Evolutionary conservation across 1,284 basidiomycete species (phyloP), one percentile per base, ranked within the genome.

Genomic region (Moesziomyces globuligerus): DNA sequence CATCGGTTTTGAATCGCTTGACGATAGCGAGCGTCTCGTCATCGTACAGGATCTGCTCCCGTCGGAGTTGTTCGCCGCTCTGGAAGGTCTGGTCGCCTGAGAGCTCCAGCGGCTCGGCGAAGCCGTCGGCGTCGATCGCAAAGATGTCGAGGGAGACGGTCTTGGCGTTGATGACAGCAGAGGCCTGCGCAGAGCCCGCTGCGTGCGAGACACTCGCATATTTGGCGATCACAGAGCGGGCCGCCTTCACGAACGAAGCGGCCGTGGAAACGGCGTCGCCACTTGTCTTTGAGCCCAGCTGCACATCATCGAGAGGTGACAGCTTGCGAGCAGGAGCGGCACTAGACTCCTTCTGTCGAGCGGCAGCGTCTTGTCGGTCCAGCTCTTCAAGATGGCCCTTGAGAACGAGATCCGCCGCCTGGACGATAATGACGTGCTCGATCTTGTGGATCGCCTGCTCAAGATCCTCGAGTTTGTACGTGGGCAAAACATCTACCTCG

Each of bases 361-460:
- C 36, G n/a, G 49, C 47, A 17, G 46, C 48, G 7, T 51, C 50
- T 29, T 60, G 42, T 38, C 51, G 53, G 41, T 60, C 58, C 4
- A 69, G 48, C 52, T 72, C 40, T 7, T 68, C 62, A 10, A 71
- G 36, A 11, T 70, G 48, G 7, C 48, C 68, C 58, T 50, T 69
- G 24, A 78, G 57, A 1, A 78, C 70, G 18, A 71, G 58, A 29
- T 66, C 56, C 1, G 69, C 55, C 2, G 69, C 75, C 25, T 94
- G 86, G 10, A 98, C 95, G 60, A 98, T 94, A 56, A 94, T 88
- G 74, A 90, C 87, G 87, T 96, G 96, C 83, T 98, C 95, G 17
- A 89, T 86, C 61, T 83, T 83, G 81, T 98, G 95, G 78, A 98
- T 85, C 68, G 91, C 86, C 72, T 86, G 86, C 80, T 94, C 92